Evolutionary conservation across 179 eudicot species (phyloP).

Genomic region (Beta macrorhiza): DNA sequence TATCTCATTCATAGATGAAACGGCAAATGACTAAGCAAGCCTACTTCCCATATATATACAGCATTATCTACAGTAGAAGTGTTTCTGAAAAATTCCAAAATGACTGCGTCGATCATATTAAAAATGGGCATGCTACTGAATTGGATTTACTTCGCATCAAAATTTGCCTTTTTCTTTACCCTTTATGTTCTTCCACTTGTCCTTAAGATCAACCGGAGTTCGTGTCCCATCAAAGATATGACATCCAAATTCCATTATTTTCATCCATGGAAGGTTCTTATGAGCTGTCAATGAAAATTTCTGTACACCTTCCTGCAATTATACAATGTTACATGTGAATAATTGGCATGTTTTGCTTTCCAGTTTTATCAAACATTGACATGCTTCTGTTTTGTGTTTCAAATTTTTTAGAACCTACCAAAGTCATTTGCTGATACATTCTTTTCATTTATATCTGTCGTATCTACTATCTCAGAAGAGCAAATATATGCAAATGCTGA

Average conservation of each 20-base stretch:
- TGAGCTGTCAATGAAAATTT: slow-evolving; percentile 34
- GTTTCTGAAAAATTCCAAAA: background rate
- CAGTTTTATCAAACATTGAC: background rate
- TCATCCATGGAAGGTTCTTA: slow-evolving; percentile 62
- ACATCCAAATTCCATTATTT: slow-evolving; percentile 54
- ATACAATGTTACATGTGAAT: slow-evolving; percentile 8
- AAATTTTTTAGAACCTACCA: background rate
- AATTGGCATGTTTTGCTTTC: background rate
- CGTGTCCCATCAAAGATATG: slow-evolving; percentile 58
- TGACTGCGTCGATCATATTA: no score
- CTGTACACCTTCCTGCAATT: slow-evolving; percentile 54
- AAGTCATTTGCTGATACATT: background rate
- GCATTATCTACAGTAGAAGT: background rate
- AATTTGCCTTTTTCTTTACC: slow-evolving; percentile 1
- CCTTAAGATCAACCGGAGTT: slow-evolving; percentile 60
- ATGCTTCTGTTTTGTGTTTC: background rate
- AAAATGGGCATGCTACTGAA: background rate
- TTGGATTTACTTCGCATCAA: background rate
- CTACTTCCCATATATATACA: background rate
- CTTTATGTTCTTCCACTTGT: slow-evolving; percentile 56
- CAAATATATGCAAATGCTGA: background rate
- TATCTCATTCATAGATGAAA: background rate
- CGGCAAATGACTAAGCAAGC: background rate
- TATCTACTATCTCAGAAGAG: background rate
- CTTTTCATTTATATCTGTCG: background rate